Percentiles rank a stretch among this genome's conserved stretches.
Evolutionary conservation across 441 rosid genomes (phyloP).

Genomic region (Populus trichocarpa): DNA sequence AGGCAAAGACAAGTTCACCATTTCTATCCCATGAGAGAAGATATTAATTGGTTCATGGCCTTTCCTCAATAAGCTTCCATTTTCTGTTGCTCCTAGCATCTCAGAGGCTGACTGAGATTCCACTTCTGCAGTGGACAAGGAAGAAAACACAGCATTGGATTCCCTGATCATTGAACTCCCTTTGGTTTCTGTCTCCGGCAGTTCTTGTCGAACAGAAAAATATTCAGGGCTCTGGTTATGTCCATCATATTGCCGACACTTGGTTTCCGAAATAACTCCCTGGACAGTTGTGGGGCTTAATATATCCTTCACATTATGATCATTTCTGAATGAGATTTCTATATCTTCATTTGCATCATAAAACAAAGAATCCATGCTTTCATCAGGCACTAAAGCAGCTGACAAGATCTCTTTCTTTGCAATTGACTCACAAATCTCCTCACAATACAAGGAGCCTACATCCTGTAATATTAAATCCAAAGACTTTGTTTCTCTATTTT

Average conservation of each 20-base stretch:
- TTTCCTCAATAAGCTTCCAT: slow-evolving; percentile 12
- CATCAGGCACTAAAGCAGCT: slow-evolving; percentile 26
- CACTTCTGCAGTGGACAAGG: not conserved
- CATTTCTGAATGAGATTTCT: not conserved
- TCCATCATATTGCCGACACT: slow-evolving; percentile 19
- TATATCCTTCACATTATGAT: not conserved
- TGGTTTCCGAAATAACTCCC: slow-evolving; percentile 19
- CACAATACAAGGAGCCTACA: slow-evolving; percentile 31
- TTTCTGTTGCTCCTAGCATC: slow-evolving; percentile 18
- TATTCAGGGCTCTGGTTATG: slow-evolving; percentile 20
- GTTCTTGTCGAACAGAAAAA: slow-evolving; percentile 16
- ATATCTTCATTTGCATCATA: slow-evolving; percentile 20
- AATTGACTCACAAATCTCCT: slow-evolving; percentile 35
- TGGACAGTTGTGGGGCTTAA: slow-evolving; percentile 12
- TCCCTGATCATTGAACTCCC: slow-evolving; percentile 16
- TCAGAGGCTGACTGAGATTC: slow-evolving; percentile 16
- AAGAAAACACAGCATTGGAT: not conserved
- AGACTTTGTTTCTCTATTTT: slow-evolving; percentile 33
- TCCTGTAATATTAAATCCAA: slow-evolving; percentile 39
- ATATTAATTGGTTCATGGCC: slow-evolving; percentile 9
- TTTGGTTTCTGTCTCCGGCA: slow-evolving; percentile 17
- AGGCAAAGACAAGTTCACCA: slow-evolving; percentile 16
- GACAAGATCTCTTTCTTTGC: slow-evolving; percentile 29
- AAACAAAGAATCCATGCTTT: slow-evolving; percentile 16
- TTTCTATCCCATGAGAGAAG: slow-evolving; percentile 9